Evolutionary conservation across 2,329 filamentous ascomycete genomes (phyloP).

Genomic region (Clathrospora elynae): DNA sequence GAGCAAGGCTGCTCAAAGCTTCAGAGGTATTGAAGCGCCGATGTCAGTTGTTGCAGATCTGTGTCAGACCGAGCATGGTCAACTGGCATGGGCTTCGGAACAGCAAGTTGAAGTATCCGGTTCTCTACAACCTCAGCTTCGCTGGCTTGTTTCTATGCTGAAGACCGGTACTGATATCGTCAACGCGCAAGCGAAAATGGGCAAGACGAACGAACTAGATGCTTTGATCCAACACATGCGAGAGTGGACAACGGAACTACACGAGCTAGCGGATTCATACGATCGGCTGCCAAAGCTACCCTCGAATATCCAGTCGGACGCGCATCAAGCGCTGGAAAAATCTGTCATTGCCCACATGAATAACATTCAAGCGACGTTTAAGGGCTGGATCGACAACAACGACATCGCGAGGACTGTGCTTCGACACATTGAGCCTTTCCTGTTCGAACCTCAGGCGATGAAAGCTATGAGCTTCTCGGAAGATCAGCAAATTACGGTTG

Average conservation of each 20-base stretch:
- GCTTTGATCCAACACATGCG: slow-evolving; percentile 31
- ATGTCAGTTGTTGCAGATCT: slow-evolving; percentile 44
- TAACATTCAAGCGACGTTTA: slow-evolving; percentile 24
- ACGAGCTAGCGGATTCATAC: slow-evolving; percentile 21
- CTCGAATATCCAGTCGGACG: slow-evolving; percentile 30
- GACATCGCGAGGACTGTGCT: slow-evolving; percentile 49
- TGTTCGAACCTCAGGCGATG: slow-evolving; percentile 39
- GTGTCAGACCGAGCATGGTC: slow-evolving; percentile 21
- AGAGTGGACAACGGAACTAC: slow-evolving; percentile 29
- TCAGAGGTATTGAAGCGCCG: slow-evolving; percentile 47
- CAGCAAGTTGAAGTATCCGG: slow-evolving; percentile 15
- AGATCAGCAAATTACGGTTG: slow-evolving; percentile 19
- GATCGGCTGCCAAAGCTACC: slow-evolving; percentile 35
- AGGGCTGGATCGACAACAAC: slow-evolving; percentile 26
- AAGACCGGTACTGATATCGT: slow-evolving; percentile 66
- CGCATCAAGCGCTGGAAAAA: slow-evolving; percentile 21
- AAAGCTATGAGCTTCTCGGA: slow-evolving; percentile 2
- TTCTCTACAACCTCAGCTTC: slow-evolving; percentile 29
- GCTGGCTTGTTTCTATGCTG: slow-evolving; percentile 74
- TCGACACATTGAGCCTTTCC: slow-evolving; percentile 70
- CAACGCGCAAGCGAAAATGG: slow-evolving; percentile 69
- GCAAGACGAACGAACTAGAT: slow-evolving; percentile 48
- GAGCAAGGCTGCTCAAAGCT: slow-evolving; percentile 35
- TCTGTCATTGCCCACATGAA: slow-evolving; percentile 18
- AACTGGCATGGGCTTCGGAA: slow-evolving; percentile 23